phyloP scores from a whole-genome alignment of 2,329 filamentous ascomycete genomes.

The Alternaria longipes region DNA sequence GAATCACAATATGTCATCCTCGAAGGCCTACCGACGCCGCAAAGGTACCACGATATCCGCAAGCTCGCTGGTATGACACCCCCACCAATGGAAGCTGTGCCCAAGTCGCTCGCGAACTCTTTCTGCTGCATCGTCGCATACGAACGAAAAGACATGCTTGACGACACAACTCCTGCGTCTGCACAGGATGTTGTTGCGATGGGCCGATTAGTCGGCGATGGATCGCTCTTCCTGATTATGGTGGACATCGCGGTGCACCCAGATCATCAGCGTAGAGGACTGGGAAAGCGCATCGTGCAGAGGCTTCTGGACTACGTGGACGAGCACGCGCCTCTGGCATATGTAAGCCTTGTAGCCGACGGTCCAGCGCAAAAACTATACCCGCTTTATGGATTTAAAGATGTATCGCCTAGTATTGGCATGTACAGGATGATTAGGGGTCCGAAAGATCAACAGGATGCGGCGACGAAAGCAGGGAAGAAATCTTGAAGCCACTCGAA shows the following conservation, averaged over 20 bases:
- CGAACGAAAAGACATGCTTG: slow-evolving; percentile 34
- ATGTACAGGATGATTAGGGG: slow-evolving; percentile 42
- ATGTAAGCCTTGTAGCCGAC: slow-evolving; percentile 60
- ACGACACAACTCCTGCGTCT: slow-evolving; percentile 28
- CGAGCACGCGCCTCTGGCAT: slow-evolving; percentile 53
- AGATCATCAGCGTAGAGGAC: slow-evolving; percentile 58
- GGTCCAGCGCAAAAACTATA: slow-evolving; percentile 57
- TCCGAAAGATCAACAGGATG: slow-evolving; percentile 21
- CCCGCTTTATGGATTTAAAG: slow-evolving; percentile 58
- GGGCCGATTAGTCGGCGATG: slow-evolving; percentile 63
- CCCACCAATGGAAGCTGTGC: slow-evolving; percentile 38
- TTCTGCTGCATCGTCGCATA: slow-evolving; percentile 39
- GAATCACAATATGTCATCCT: slow-evolving; percentile 36
- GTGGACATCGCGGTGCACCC: slow-evolving; percentile 63
- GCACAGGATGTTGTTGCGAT: slow-evolving; percentile 54
- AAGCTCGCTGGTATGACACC: slow-evolving; percentile 43
- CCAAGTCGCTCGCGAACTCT: slow-evolving; percentile 38
- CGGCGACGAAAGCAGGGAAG: background rate
- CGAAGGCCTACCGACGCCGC: slow-evolving; percentile 38
- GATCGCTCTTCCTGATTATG: slow-evolving; percentile 62
- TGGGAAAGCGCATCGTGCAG: slow-evolving; percentile 59
- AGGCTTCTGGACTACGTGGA: slow-evolving; percentile 55
- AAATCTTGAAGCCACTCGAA: background rate
- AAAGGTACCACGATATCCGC: slow-evolving; percentile 44
- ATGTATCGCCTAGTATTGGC: slow-evolving; percentile 44